These are phyloP conservation scores for Lindgomyces ingoldianus DNA, from an alignment of 495 filamentous ascomycete genomes.

Conservation along the genomic window DNA sequence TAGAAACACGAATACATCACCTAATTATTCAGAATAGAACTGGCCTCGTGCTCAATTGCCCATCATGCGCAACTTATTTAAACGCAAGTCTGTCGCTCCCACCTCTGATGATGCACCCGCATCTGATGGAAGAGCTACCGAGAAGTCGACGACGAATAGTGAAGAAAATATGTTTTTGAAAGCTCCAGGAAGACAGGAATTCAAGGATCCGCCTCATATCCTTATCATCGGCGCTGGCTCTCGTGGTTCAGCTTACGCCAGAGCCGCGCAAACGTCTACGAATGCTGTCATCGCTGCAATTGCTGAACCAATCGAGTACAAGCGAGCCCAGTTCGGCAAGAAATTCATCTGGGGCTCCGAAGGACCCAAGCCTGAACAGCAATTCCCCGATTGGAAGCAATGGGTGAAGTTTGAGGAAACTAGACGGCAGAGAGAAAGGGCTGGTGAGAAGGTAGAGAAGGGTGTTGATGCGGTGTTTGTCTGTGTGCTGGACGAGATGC, in stretches of 20 bases:
- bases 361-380: conserved; percentile 55
- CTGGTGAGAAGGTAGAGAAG: conserved; percentile 26
- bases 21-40: background rate
- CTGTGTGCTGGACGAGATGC: conserved; percentile 85
- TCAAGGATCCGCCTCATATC: conserved; percentile 46
- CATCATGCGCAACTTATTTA: conserved; percentile 20
- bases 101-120: background rate
- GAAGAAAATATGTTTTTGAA: conserved; percentile 5
- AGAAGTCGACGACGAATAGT: background rate
- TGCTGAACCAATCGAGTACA: conserved; percentile 78
- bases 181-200: conserved; percentile 10
- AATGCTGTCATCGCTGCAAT: conserved; percentile 58
- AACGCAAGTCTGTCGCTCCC: background rate
- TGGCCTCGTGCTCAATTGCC: background rate
- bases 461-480: conserved; percentile 79
- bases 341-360: conserved; percentile 66
- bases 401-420: conserved; percentile 65
- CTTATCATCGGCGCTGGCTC: conserved; percentile 88
- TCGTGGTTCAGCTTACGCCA: conserved; percentile 73
- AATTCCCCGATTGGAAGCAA: conserved; percentile 72
- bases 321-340: conserved; percentile 65
- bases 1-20: background rate
- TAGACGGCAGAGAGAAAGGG: conserved; percentile 49
- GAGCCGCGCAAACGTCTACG: conserved; percentile 44
- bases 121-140: background rate